Base-by-base conservation (phyloP, 257 asterid genomes). In the Ajuga chamaepitys region DNA sequence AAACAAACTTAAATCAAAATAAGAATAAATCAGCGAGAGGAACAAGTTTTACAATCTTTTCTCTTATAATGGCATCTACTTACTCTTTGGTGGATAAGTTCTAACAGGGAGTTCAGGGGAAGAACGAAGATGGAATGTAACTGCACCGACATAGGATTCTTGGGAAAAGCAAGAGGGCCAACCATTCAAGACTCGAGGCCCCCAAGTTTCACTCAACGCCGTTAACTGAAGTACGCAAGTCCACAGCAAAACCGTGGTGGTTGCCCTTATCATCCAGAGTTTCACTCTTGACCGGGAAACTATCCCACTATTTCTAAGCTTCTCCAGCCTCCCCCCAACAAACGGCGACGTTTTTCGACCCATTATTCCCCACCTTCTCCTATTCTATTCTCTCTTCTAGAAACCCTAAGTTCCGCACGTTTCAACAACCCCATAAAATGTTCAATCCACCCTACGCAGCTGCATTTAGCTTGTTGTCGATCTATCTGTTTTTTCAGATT, bases 121-220 rank as follows among this genome's bases (percentile, higher is more conserved):
- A 35, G 88, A 78, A 37, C 75, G 74, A 51, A 77, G 80, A 77
- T 75, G 78, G 81, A 85, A 66, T 13, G 82, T 72, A 25, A 68
- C 59, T 6, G 77, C 58, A 4, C 72, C 57, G 41, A 75, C 53
- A 4, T 74, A 35, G 42, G 88, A 76, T 4, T 86, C 89, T 24
- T 78, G 89, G 1, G 83, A 62, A 67, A 88, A 88, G 72, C 91
- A 83, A 45, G 95, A 84, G 21, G 96, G 96, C 95, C 89, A 88
- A 5, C 88, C 85, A 57, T 83, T 86, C 32, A 88, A 76, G 68
- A 86, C 82, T 45, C 89, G 77, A 50, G 95, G 91, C 45, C 91
- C 94, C 86, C 87, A 86, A 54, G 85, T 80, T 52, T 88, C 91
- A 17, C 91, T 86, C 71, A 86, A 73, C 30, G 95, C 84, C 32